Evolutionary conservation across 2,329 filamentous ascomycete genomes (phyloP).

Genomic region (Penicillium psychrosexuale): DNA sequence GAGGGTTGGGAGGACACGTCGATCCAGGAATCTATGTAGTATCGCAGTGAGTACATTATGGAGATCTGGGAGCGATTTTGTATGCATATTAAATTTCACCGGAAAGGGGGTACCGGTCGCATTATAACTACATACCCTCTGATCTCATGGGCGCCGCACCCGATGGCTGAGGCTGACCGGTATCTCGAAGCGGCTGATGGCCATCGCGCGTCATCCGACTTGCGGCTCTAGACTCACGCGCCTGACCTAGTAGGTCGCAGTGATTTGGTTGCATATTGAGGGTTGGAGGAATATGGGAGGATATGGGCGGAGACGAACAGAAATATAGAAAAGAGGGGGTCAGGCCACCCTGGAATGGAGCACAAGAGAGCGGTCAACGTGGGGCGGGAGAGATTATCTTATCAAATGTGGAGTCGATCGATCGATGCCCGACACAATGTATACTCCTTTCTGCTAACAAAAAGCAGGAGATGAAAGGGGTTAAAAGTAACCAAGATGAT

Average conservation of each 20-base stretch:
- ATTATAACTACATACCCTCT: constrained; percentile 39
- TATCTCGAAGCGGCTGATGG: constrained; percentile 30
- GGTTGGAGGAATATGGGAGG: not conserved
- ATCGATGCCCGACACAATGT: constrained; percentile 20
- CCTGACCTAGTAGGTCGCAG: constrained; percentile 39
- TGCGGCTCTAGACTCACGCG: constrained; percentile 31
- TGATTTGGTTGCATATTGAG: constrained; percentile 41
- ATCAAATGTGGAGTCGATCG: constrained; percentile 23
- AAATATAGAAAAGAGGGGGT: constrained; percentile 8
- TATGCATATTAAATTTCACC: constrained; percentile 21
- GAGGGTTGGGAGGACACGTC: constrained; percentile 91
- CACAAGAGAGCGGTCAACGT: constrained; percentile 26
- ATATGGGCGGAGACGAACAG: not conserved
- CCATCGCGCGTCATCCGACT: constrained; percentile 36
- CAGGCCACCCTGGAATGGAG: constrained; percentile 21
- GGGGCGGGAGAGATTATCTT: constrained; percentile 24
- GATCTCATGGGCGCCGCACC: constrained; percentile 40
- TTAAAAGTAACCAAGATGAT: not conserved
- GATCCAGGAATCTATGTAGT: constrained; percentile 83
- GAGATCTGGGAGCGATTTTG: constrained; percentile 8
- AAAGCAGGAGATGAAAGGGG: not conserved
- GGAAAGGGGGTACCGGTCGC: constrained; percentile 9
- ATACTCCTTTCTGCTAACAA: not conserved
- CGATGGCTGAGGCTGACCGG: constrained; percentile 36
- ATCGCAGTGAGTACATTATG: constrained; percentile 45